Base-by-base conservation (phyloP, 441 rosid species). In the Adansonia gregorii region DNA sequence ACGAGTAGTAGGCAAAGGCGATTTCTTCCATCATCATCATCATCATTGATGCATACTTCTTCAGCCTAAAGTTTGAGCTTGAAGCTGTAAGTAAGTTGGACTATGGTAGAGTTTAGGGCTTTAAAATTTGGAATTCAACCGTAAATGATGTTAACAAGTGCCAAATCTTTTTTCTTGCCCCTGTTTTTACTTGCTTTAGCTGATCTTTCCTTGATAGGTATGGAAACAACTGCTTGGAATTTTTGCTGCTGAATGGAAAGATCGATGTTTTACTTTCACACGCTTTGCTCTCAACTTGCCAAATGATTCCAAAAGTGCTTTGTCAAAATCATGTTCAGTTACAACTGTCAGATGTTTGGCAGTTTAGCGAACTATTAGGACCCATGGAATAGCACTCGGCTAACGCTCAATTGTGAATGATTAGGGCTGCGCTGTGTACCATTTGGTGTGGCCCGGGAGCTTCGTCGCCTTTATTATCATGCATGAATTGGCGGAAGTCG, bases 41-140 rank as follows among this genome's bases (percentile, higher is more conserved):
- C 84, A n/a, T 81, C 87, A 63, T 70, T 74, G 83, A 71, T 78
- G 77, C 86, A 82, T 79, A 84, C 80, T 67, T 72, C 87, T 14
- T 75, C 88, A 15, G 76, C 86, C 69, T 77, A 88, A 17, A 51
- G 66, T 46, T 27, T 83, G 76, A 79, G 78, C 79, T 61, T 88
- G 76, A 80, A 84, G 80, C 78, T 83, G 27, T 87, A 80, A 66
- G 31, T 8, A 17, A 60, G 17, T 56, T 48, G 43, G 41, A 48
- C 60, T 71, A 69, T 75, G 60, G 27, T 43, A 76, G 59, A 43
- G 22, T 11, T 22, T 78, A 72, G 70, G 35, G 64, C n/a, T 74
- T 46, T 59, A 67, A 67, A 20, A 71, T 52, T 17, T 39, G 66
- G 67, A 20, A 22, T 56, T 61, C 63, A 75, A 74, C 27, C 20